Conservation (phyloP, 192 early-diverging fungal species). For the Podila epigama region DNA sequence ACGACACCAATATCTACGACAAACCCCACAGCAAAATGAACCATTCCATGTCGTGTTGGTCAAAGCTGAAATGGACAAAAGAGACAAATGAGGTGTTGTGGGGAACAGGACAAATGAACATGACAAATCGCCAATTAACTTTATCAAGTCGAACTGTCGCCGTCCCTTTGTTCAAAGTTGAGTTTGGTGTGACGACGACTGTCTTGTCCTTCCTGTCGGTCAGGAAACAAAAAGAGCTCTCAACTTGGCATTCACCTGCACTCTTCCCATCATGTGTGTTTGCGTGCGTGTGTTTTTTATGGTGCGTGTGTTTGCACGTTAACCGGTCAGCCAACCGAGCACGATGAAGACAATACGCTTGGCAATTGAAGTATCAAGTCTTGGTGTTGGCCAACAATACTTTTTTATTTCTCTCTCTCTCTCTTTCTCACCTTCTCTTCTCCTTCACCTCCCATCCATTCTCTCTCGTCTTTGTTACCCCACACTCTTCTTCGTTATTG, state of each 20-base stretch:
- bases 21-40: not conserved
- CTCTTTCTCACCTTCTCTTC: not conserved
- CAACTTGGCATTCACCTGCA: too few relatives aligned
- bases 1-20: not conserved
- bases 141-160: not conserved
- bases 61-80: not conserved
- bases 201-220: too few relatives aligned
- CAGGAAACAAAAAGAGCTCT: too few relatives aligned
- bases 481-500: not conserved
- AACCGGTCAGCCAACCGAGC: too few relatives aligned
- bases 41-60: too few relatives aligned
- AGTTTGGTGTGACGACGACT: too few relatives aligned
- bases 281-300: too few relatives aligned
- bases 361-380: too few relatives aligned
- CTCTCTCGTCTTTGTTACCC: not conserved
- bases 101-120: slow-evolving; percentile 8
- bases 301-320: too few relatives aligned
- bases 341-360: too few relatives aligned
- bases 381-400: not conserved
- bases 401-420: not conserved
- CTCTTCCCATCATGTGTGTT: too few relatives aligned
- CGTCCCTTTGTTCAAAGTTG: too few relatives aligned
- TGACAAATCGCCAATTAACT: slow-evolving; percentile 32
- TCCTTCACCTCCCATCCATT: not conserved
- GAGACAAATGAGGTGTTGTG: not conserved